Base-by-base conservation (phyloP, 78 protist genomes). In the Speleostelium caveatum region DNA sequence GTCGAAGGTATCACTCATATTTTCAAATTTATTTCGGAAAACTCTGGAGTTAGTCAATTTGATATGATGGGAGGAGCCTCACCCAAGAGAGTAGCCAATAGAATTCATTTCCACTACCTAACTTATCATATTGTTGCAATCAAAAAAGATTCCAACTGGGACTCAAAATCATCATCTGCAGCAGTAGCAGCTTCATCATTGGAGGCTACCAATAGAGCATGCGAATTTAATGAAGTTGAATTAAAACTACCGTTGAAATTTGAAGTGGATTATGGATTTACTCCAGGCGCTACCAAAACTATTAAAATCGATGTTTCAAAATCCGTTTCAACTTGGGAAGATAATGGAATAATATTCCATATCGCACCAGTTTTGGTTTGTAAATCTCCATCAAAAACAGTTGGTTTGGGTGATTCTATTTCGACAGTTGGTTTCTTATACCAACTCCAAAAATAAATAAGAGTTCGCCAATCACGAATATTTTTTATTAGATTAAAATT, bases 391-490 rank as follows among this genome's bases (percentile, higher is more conserved):
- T 17, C 33, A 8, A 88, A 55, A 63, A 88, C 94, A 12, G 94
- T 88, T 51, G 94, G 94, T 38, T 36, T 88, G 3, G 94, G 94
- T 69, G 94, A 88, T n/a, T 67, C 94, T 22, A 88, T 88, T 26
- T 88, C 94, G 32, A 78, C 94, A n/a, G 56, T 76, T 28, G 87
- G 94, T 35, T 68, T 75, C 45, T 39, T 88, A 17, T 71, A 71
- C 35, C 86, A 83, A 60, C n/a, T n/a, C n/a, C n/a, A n/a, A n/a
- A n/a, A n/a, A n/a, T n/a, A n/a, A n/a, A n/a, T n/a, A n/a, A n/a
- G n/a, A n/a, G n/a, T n/a, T n/a, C n/a, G n/a, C n/a, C n/a, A n/a
- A n/a, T n/a, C n/a, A n/a, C n/a, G n/a, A n/a, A n/a, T n/a, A n/a
- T n/a, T n/a, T n/a, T n/a, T n/a, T n/a, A n/a, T n/a, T n/a, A n/a